Percentiles rank a stretch among this genome's conserved stretches.
Evolutionary conservation across 2,329 filamentous ascomycete species (phyloP).

Genomic region (Talaromyces amestolkiae): DNA sequence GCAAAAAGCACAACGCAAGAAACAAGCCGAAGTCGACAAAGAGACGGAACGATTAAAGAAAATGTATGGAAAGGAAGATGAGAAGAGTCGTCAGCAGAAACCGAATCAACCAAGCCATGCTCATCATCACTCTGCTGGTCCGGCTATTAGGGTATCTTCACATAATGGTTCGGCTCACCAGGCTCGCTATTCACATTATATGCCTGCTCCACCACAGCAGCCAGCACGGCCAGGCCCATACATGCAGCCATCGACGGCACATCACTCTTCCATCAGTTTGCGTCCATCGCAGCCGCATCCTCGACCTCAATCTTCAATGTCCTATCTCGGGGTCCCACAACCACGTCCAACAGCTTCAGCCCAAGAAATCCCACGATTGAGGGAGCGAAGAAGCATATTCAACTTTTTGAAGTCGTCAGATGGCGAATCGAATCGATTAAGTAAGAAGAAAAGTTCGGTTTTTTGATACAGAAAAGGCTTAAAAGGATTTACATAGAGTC

Average conservation of each 20-base stretch:
- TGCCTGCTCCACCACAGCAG: constrained; percentile 25
- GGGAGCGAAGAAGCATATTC: constrained; percentile 47
- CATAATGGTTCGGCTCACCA: constrained; percentile 9
- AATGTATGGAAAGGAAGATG: constrained; percentile 52
- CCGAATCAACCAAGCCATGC: constrained; percentile 19
- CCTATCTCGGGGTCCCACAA: constrained; percentile 1
- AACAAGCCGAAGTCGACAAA: constrained; percentile 62
- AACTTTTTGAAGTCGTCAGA: constrained; percentile 35
- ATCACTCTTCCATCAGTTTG: constrained; percentile 15
- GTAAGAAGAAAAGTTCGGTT: constrained; percentile 49
- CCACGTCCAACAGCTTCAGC: constrained; percentile 19
- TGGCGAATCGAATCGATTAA: constrained; percentile 36
- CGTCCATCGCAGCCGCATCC: constrained; percentile 23
- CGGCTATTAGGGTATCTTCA: constrained; percentile 10
- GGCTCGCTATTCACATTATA: constrained; percentile 18
- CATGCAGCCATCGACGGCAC: constrained; percentile 5
- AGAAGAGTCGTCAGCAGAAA: constrained; percentile 28
- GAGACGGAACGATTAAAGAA: constrained; percentile 72
- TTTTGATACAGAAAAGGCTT: constrained; percentile 31
- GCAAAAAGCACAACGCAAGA: constrained; percentile 51
- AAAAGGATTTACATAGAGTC: background rate
- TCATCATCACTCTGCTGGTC: constrained; percentile 12
- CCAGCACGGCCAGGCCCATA: constrained; percentile 13
- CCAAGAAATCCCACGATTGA: constrained; percentile 25
- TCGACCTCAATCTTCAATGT: constrained; percentile 18